A percentile compares a stretch with the other conserved stretches of the same genome.
Evolutionary conservation across 208 protist genomes (phyloP).

Genomic region (Perkinsela sp.): DNA sequence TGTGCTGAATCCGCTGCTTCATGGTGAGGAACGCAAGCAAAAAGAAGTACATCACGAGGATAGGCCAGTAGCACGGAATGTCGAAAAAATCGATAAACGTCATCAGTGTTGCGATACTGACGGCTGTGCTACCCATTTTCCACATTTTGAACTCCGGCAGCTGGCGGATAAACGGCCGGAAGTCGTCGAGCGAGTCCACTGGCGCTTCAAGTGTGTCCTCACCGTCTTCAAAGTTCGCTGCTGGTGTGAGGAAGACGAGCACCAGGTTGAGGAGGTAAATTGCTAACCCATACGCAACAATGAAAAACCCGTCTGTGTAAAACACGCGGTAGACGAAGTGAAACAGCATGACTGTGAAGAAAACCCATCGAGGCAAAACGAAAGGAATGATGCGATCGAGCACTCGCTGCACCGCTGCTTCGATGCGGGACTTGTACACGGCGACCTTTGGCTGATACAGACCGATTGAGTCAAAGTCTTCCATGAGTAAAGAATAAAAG

Average conservation of each 20-base stretch:
- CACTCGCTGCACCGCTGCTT: background rate
- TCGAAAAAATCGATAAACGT: slow-evolving; percentile 75
- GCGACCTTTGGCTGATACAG: background rate
- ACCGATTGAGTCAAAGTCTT: background rate
- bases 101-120: slow-evolving; percentile 49
- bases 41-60: slow-evolving; percentile 85
- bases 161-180: slow-evolving; percentile 76
- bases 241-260: slow-evolving; percentile 78
- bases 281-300: slow-evolving; percentile 78
- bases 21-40: slow-evolving; percentile 71
- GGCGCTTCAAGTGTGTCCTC: slow-evolving; percentile 9
- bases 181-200: slow-evolving; percentile 10
- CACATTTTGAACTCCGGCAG: slow-evolving; percentile 89
- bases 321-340: slow-evolving; percentile 39
- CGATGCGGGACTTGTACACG: background rate
- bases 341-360: slow-evolving; percentile 25
- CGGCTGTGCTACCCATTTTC: slow-evolving; percentile 43
- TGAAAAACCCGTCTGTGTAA: slow-evolving; percentile 59
- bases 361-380: slow-evolving; percentile 15
- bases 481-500: background rate
- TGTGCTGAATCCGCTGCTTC: slow-evolving; percentile 78
- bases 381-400: background rate
- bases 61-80: slow-evolving; percentile 93
- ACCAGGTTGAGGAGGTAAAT: slow-evolving; percentile 84
- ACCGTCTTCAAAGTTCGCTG: slow-evolving; percentile 42